Conservation (phyloP, 495 filamentous ascomycete genomes). For the Collariella sp. region DNA sequence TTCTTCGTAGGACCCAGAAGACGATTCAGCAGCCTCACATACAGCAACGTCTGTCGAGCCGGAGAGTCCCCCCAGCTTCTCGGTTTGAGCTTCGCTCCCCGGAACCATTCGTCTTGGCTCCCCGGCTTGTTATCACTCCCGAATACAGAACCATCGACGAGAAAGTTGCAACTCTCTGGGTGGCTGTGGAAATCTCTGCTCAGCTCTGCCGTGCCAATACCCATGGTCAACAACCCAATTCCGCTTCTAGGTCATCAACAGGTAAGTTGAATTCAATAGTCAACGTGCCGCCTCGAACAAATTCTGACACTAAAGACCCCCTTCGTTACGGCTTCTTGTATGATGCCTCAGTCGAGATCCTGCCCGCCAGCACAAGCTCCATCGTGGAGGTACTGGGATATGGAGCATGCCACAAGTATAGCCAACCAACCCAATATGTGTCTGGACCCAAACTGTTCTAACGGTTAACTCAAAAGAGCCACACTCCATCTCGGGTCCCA, state of each 20-base stretch:
- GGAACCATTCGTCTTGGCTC: constrained; percentile 32
- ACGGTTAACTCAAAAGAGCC: too few relatives aligned
- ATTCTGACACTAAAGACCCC: constrained; percentile 8
- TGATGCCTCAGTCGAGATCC: constrained; percentile 31
- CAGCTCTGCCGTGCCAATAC: constrained; percentile 21
- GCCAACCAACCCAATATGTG: constrained; percentile 3
- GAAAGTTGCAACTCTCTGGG: constrained; percentile 33
- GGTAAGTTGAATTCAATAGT: constrained; percentile 5
- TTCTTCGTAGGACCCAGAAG: constrained; percentile 1
- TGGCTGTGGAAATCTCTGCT: constrained; percentile 39
- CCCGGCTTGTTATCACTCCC: constrained; percentile 39
- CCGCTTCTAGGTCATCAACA: not conserved
- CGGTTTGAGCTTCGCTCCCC: not conserved
- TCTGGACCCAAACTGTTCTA: too few relatives aligned
- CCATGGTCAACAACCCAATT: not conserved
- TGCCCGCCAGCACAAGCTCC: constrained; percentile 23
- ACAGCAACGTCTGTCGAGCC: not conserved
- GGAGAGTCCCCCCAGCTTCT: not conserved
- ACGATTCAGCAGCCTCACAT: not conserved
- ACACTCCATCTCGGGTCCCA: constrained; percentile 31
- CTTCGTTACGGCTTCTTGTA: constrained; percentile 36
- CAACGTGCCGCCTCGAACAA: not conserved
- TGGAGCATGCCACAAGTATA: constrained; percentile 19
- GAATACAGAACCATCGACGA: constrained; percentile 42
- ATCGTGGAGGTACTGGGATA: constrained; percentile 34